A percentile compares a stretch with the other conserved stretches of the same genome.
Conservation (phyloP, 1,284 basidiomycete species). For the Moesziomyces sp. region DNA sequence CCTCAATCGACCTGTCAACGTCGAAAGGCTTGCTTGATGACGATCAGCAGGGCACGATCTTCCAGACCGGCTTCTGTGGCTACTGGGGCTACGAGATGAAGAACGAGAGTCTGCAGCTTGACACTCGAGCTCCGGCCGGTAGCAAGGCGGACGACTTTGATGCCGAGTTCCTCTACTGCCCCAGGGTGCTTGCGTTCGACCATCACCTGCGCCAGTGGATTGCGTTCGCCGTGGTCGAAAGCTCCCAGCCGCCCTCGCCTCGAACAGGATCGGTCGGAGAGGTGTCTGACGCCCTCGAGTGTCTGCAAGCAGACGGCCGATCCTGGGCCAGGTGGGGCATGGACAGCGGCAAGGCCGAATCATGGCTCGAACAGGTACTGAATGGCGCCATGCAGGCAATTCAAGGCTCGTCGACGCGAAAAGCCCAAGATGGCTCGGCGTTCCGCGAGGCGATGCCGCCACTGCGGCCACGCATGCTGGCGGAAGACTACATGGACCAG, state of each 20-base stretch:
- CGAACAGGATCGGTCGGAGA: constrained; percentile 4
- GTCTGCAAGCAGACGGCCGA: constrained; percentile 16
- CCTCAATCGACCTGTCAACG: constrained; percentile 8
- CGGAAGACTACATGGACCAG: constrained; percentile 76
- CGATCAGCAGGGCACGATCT: constrained; percentile 56
- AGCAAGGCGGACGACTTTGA: constrained; percentile 35
- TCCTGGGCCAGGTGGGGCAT: constrained; percentile 19
- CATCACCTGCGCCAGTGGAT: constrained; percentile 69
- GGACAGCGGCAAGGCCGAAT: constrained; percentile 14
- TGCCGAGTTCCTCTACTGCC: constrained; percentile 69
- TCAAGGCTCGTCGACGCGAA: background rate
- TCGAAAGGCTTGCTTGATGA: constrained; percentile 1
- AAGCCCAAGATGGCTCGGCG: constrained; percentile 19
- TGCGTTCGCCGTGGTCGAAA: constrained; percentile 60
- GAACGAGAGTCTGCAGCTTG: constrained; percentile 68
- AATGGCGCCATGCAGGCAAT: background rate
- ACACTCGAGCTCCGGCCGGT: constrained; percentile 10
- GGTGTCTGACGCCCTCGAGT: constrained; percentile 13
- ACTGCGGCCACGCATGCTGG: constrained; percentile 32
- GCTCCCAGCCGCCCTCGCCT: background rate
- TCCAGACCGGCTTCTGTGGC: constrained; percentile 71
- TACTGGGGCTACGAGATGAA: constrained; percentile 74
- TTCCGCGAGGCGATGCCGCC: constrained; percentile 36
- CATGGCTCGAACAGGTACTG: constrained; percentile 26
- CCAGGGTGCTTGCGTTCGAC: constrained; percentile 68